Base-by-base conservation (phyloP, 2,329 filamentous ascomycete genomes). In the Fusarium torulosum region DNA sequence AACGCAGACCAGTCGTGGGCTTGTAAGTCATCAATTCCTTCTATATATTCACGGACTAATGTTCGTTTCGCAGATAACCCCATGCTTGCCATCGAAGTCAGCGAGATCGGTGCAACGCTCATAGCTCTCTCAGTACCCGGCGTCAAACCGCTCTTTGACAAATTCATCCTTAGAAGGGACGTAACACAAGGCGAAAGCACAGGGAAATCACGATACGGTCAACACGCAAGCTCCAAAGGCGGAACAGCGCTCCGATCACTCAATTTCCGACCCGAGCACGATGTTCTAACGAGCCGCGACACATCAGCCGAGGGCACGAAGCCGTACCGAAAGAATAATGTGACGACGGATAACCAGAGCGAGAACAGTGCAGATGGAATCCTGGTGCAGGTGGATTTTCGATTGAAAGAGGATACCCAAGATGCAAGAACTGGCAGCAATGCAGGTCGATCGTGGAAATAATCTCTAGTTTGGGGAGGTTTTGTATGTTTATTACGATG, bases 71-170 rank as follows among this genome's bases (percentile, higher is more conserved):
- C 19, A 67, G 66, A 86, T 68, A 80, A 84, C 52, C 81, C 83
- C 1, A 80, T 85, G 76, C 73, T 86, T 6, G 81, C 75, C 4
- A 79, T 85, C 6, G 83, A 86, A 70, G 81, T 81, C 4, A 79
- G 83, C 3, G 84, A 86, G 40, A 82, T 86, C 20, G 83, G 82
- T 6, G 78, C 79, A 2, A 86, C 84, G 0, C 69, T 86, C 23
- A 80, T 85, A 38, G 82, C 84, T 2, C 77, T 86, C 2, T 86
- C 84, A 0, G 76, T 85, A 0, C 84, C 84, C 0, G 83, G 82
- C 4, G 73, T 84, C 45, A 85, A 85, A 53, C 83, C 83, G 0
- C 69, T 85, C 4, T 79, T 82, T 41, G 81, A 80, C 67, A 74
- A 67, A 58, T 69, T 74, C 45, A 55, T 79, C 25, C 61, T 77